Base-by-base conservation (phyloP, 1,284 basidiomycete species). In the Boletellus deceptivus region DNA sequence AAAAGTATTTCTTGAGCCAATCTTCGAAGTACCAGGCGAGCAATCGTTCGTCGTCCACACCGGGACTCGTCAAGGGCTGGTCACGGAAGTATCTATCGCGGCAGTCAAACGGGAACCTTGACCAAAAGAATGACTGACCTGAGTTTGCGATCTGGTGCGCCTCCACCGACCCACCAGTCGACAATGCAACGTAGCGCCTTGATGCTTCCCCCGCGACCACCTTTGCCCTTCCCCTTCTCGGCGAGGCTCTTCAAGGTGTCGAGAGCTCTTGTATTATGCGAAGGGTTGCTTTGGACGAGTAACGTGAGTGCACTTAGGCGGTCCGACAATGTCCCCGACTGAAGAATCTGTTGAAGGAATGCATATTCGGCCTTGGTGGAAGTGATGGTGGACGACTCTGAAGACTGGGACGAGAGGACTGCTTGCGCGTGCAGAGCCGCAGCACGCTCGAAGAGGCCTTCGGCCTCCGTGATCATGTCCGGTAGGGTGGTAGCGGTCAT, bases 1-100 rank as follows among this genome's bases (percentile, higher is more conserved):
- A 98, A 76, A 97, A 98, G 70, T 89, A 98, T 61, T 93, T 94
- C 73, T 99, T 99, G 50, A 98, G 72, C 86, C 92, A 95, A 63
- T 99, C 95, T 68, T 99, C 97, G 67, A 96, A 99, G 55, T 89
- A 88, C 86, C 89, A 99, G 3, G 90, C 57, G 10, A 94, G 64
- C 0, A 98, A 72, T 66, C 92, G 84, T 41, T 83, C 76, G 55
- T 96, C 86, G 0, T 89, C 87, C 14, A 85, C 76, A 3, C 76
- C 71, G 0, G 82, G 78, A 64, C 89, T 84, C 1, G 77, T 62
- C 17, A 96, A 70, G 3, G 90, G 87, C 64, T 98, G 96, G 65
- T 99, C 97, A 18, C 90, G 86, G 69, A 99, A 93, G 69, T 93
- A 94, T 64, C 91, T 93, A 53, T 13, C 4, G 25, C 16, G 25